Base-by-base conservation (phyloP, 208 protist genomes). In the Wallacemonas sp. region DNA sequence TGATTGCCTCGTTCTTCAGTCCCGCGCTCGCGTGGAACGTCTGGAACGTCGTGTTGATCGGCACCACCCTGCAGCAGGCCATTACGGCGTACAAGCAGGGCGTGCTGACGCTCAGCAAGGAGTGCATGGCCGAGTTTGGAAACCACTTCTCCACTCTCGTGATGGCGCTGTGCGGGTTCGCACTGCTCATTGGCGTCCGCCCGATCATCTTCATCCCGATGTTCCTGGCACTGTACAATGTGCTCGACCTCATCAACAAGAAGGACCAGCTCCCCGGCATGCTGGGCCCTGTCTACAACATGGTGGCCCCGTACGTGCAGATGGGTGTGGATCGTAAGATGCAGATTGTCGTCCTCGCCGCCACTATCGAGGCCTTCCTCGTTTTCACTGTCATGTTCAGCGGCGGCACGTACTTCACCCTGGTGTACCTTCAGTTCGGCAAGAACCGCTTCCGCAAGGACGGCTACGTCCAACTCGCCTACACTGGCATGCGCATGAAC, bases 351-450 rank as follows among this genome's bases (percentile, higher is more conserved):
- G 46, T 87, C 32, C 74, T 84, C 50, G 85, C 82, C 20, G 76
- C 76, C 33, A 79, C 77, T 3, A 57, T 89, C 50, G 89, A 95
- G 64, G 69, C 86, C n/a, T 33, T 92, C 29, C 71, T 87, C 22
- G 61, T 82, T 16, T 89, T 95, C 65, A 84, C 82, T 32, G 44
- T 90, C 28, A 81, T 92, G 74, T 74, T 95, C 52, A 86, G 67
- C 36, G 84, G 84, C 22, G 80, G 82, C 57, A 65, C 76, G 39
- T 78, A 87, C 62, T 91, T 91, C 57, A 89, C 84, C 2, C 70
- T 92, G 23, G 78, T 80, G 31, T 95, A 91, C 77, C 81, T 89
- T 36, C 81, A 95, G 72, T 95, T 89, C 72, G 70, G 70, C 22
- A 90, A 88, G 72, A 82, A 79, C 59, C 77, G 87, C 48, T 95